Base-by-base conservation (phyloP, 2,329 filamentous ascomycete species). In the Aureobasidium musti region DNA sequence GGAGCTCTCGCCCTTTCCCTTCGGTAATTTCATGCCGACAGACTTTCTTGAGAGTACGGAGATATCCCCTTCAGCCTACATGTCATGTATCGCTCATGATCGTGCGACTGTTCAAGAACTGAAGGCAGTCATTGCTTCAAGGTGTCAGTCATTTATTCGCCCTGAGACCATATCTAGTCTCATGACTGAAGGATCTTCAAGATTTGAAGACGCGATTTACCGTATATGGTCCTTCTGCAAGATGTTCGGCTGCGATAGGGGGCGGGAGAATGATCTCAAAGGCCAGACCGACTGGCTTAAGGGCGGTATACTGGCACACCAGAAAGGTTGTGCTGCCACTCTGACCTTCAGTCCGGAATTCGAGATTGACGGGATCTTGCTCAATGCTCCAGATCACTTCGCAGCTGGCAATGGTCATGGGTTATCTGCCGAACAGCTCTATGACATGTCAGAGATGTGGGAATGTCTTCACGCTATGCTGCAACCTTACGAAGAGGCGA, bases 381-480 rank as follows among this genome's bases (percentile, higher is more conserved):
- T 86, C 49, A 82, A 84, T 66, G 81, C 84, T 5, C 82, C 85
- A 0, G 80, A 84, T 28, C 82, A 81, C n/a, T 88, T 88, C 69
- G 85, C 81, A 3, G 78, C 77, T 63, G 86, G 86, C 2, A 89
- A 89, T 70, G 73, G 73, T 17, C 79, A 76, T 14, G 86, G 86
- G 0, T 77, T 89, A 47, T 81, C 79, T 8, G 79, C 82, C 4
- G 79, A 81, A 64, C 81, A 89, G 70, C 77, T 89, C 11, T 87
- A 86, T 69, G 86, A 88, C 72, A 87, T 89, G 80, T 85, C 81
- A 45, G 87, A 89, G 71, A 79, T 89, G 13, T 89, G 86, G 86
- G 86, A 82, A 11, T 88, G 86, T 71, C 73, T 89, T 47, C 80
- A 81, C 23, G 81, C 83, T 6, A 75, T 89, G 8, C 74, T 89